These are phyloP conservation scores for Globisporangium perplexum DNA, from an alignment of 352 stramenopile species.

Conservation along the genomic window DNA sequence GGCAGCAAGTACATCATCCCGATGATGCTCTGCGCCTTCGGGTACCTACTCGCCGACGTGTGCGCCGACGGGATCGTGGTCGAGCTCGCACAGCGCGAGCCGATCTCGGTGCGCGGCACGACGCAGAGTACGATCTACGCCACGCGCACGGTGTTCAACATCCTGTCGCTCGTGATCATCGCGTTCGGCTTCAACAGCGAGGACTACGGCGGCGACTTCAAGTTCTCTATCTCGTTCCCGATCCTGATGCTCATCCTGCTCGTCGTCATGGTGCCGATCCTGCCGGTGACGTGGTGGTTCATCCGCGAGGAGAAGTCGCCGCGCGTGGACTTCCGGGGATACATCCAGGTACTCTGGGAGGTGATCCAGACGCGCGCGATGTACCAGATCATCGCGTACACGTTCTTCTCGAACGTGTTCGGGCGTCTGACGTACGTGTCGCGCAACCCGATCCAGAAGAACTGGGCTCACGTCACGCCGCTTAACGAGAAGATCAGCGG, in stretches of 20 bases:
- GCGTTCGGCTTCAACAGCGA: too few relatives aligned
- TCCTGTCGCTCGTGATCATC: conserved; percentile 10
- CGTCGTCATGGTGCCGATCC: conserved; percentile 10
- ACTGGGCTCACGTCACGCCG: conserved; percentile 38
- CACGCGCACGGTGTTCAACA: conserved; percentile 13
- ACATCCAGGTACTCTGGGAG: conserved; percentile 13
- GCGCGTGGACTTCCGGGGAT: conserved; percentile 11
- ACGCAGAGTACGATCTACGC: conserved; percentile 16
- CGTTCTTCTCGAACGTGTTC: conserved; percentile 20
- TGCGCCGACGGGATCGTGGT: conserved; percentile 38
- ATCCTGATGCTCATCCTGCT: conserved; percentile 13
- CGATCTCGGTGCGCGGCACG: conserved; percentile 19
- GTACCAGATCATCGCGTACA: conserved; percentile 26
- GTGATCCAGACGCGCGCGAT: conserved; percentile 18
- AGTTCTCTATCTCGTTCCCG: too few relatives aligned
- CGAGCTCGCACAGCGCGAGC: conserved; percentile 23
- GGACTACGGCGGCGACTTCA: too few relatives aligned
- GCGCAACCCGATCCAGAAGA: conserved; percentile 27
- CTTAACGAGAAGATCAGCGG: conserved; percentile 31
- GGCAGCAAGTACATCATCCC: conserved; percentile 24
- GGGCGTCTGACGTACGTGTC: conserved; percentile 11
- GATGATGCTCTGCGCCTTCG: conserved; percentile 41
- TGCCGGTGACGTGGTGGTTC: conserved; percentile 21
- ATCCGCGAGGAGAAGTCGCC: conserved; percentile 15
- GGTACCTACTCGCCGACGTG: conserved; percentile 51